Evolutionary conservation across 140 eudicot genomes (phyloP).

Genomic region (Anethum foeniculum): DNA sequence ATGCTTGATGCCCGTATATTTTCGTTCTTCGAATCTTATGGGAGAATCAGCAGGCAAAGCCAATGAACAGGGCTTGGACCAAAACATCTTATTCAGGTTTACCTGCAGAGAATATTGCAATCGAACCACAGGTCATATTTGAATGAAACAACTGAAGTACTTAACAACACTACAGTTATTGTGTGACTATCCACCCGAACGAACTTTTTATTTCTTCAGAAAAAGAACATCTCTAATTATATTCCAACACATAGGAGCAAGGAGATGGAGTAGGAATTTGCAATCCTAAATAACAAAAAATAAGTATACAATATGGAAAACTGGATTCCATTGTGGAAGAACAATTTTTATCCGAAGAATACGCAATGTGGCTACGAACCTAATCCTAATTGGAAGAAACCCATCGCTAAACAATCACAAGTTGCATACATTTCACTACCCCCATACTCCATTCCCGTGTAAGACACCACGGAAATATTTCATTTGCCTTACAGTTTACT

Average conservation of each 20-base stretch:
- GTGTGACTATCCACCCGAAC: neutral
- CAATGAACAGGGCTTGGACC: conserved; percentile 75
- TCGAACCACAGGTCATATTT: conserved; percentile 8
- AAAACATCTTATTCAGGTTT: conserved; percentile 68
- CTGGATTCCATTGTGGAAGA: too few species aligned
- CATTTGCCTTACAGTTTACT: neutral
- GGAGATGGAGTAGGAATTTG: neutral
- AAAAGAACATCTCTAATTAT: neutral
- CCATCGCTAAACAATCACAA: too few species aligned
- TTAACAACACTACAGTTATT: neutral
- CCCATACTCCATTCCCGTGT: neutral
- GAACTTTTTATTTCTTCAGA: neutral
- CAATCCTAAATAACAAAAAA: too few species aligned
- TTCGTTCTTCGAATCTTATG: conserved; percentile 63
- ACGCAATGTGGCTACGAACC: too few species aligned
- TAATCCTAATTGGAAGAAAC: too few species aligned
- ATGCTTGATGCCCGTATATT: conserved; percentile 62
- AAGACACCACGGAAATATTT: neutral
- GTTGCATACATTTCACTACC: neutral
- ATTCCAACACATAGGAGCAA: neutral
- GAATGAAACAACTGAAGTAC: neutral
- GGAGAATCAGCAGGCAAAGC: conserved; percentile 81
- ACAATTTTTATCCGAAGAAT: too few species aligned
- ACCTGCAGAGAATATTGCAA: conserved; percentile 33
- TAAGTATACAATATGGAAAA: too few species aligned